Base-by-base conservation (phyloP, 352 stramenopile genomes). In the Pythium periplocum region DNA sequence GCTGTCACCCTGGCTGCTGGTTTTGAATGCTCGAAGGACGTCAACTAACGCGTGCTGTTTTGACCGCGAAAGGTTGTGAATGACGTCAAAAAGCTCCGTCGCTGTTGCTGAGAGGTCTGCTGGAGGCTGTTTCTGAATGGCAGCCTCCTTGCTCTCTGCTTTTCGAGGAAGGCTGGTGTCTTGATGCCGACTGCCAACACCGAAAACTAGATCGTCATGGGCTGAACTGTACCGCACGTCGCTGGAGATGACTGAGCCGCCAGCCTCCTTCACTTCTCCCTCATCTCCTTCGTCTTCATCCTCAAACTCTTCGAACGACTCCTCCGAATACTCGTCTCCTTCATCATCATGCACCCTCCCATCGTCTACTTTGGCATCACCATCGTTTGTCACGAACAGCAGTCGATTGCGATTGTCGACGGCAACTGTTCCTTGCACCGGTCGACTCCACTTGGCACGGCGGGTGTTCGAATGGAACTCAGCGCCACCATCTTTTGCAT, bases 271-370 rank as follows among this genome's bases (percentile, higher is more conserved):
- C 31, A 8, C n/a, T 7, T 32, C 34, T 9, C 30, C 26, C n/a
- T 33, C 36, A 30, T 57, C 33, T 37, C 38, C n/a, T 5, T 44
- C 34, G 12, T 57, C 48, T 11, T 81, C 65, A 1, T 78, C 75
- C 41, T 91, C 78, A 66, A 90, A 90, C 33, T 87, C 81, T 60
- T 93, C 83, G 61, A 93, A 93, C 0, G 80, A 91, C 38, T 93
- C 83, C 12, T 90, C 80, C 60, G 88, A 55, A 55, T 93, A 93
- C 17, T 61, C 75, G 4, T 90, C 77, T 34, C 86, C 67, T 0
- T 66, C 37, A 3, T 65, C 37, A 30, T 64, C 45, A 33, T 55
- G 35, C 8, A 55, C 48, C 9, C 59, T 54, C 1, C 63, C 58
- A 36, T 61, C 52, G 7, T 55, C 56, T 51, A 12, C 12, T 8